Base-by-base conservation (phyloP, 768 basidiomycete species). In the Trametes cinnabarina region DNA sequence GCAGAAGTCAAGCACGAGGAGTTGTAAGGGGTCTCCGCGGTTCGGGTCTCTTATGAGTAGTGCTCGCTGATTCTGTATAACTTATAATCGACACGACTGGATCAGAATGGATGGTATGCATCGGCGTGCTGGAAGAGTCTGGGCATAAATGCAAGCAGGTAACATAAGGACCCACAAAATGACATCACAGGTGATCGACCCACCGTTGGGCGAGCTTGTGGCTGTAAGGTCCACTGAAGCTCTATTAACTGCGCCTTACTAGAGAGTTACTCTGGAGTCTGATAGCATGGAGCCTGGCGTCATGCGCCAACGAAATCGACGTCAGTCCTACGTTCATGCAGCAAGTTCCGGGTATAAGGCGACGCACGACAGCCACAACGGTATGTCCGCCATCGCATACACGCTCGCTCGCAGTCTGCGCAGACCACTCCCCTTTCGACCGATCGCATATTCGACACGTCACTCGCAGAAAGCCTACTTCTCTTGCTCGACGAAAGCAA, bases 1-100 rank as follows among this genome's bases (percentile, higher is more conserved):
- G 74, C 61, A 60, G 74, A 28, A 50, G 41, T 61, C 26, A 58
- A 57, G 50, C 60, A 57, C 17, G 64, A 60, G 28, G 57, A 58
- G 57, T 34, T 58, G 34, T 58, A 54, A 39, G 44, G 40, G 11
- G 30, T 32, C 30, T 12, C 12, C 9, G 30, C 44, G 20, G 40
- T 42, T 17, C 28, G 3, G 20, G 11, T n/a, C 14, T 17, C 44
- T 47, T 19, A 37, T 35, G 47, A 12, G 17, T 20, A 23, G 42
- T 32, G 46, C 44, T 30, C 37, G 22, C 23, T 17, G 30, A 15
- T 51, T 22, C 34, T 28, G 22, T 22, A 14, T 59, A 59, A 59
- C 4, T 59, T 59, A 59, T 59, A 46, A 15, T 22, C 23, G 12
- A 28, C 44, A n/a, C 5, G 37, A 5, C 37, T 39, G 37, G 14